Conservation (phyloP, 495 filamentous ascomycete genomes). For the Aspergillus taichungensis region DNA sequence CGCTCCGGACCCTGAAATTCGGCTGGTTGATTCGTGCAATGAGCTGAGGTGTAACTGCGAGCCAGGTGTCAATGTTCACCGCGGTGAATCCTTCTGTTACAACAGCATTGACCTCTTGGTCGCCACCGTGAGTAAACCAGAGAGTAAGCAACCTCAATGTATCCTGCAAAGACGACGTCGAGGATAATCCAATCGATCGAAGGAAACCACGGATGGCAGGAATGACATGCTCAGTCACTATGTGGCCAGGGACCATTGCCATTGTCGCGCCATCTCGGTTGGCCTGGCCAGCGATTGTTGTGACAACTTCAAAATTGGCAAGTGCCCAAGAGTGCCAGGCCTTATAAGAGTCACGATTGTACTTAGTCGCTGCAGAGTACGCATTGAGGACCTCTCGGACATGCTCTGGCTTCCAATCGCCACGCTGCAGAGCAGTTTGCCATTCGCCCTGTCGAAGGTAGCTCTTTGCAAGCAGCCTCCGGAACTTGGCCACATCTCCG, state of each 20-base stretch:
- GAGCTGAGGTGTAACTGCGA: conserved; percentile 94
- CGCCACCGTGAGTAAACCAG: conserved; percentile 91
- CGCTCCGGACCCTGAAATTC: conserved; percentile 70
- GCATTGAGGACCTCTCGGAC: conserved; percentile 62
- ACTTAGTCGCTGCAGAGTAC: conserved; percentile 82
- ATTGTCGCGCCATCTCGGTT: conserved; percentile 44
- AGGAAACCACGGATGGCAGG: conserved; percentile 94
- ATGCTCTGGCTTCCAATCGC: conserved; percentile 78
- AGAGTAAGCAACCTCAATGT: conserved; percentile 85
- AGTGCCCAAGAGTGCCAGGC: conserved; percentile 99
- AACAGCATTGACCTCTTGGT: conserved; percentile 74
- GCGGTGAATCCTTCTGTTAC: conserved; percentile 83
- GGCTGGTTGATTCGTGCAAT: conserved; percentile 97
- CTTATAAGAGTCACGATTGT: conserved; percentile 92
- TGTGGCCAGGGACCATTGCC: conserved; percentile 46
- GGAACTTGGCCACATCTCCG: conserved; percentile 39
- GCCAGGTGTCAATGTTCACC: conserved; percentile 95
- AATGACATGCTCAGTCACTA: conserved; percentile 80
- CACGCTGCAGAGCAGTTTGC: conserved; percentile 71
- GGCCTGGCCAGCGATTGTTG: conserved; percentile 54
- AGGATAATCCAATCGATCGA: conserved; percentile 84
- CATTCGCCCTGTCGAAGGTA: conserved; percentile 94
- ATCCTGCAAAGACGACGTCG: conserved; percentile 88
- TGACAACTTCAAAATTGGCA: conserved; percentile 97
- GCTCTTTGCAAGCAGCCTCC: conserved; percentile 81